Percentiles rank a stretch among this genome's conserved stretches.
These are phyloP conservation scores for Yarrowia bubula DNA, from an alignment of 805 yeast genomes.

Conservation along the genomic window DNA sequence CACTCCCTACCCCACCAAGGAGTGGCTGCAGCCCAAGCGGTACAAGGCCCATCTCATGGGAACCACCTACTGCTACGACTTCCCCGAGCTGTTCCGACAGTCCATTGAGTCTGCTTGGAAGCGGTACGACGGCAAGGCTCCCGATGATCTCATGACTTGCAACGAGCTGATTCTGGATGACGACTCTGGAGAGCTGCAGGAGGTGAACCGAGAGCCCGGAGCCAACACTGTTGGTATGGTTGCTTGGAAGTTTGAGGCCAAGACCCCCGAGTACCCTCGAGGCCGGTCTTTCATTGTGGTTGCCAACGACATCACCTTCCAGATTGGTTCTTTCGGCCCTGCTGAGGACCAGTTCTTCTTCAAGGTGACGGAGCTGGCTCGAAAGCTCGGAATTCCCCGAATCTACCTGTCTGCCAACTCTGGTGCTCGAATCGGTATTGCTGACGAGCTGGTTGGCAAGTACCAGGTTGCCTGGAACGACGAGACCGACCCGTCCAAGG, in stretches of 20 bases:
- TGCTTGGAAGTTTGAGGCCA: constrained; percentile 84
- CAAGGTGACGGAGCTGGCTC: constrained; percentile 87
- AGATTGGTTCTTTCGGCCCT: constrained; percentile 99
- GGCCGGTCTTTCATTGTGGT: constrained; percentile 92
- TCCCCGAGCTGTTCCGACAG: constrained; percentile 98
- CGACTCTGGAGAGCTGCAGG: constrained; percentile 69
- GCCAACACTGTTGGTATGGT: constrained; percentile 97
- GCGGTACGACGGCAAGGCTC: constrained; percentile 45
- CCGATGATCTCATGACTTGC: constrained; percentile 74
- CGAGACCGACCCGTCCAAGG: constrained; percentile 69
- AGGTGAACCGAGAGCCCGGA: constrained; percentile 93
- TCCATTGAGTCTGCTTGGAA: constrained; percentile 86
- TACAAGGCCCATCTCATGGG: constrained; percentile 98
- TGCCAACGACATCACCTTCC: constrained; percentile 96
- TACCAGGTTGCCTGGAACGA: constrained; percentile 93
- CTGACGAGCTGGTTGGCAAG: constrained; percentile 88
- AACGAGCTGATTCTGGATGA: constrained; percentile 86
- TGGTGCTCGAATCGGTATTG: constrained; percentile 98
- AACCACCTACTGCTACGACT: constrained; percentile 95
- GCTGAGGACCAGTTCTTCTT: constrained; percentile 89
- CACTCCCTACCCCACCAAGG: constrained; percentile 96
- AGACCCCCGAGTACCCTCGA: constrained; percentile 95
- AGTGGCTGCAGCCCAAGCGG: constrained; percentile 97
- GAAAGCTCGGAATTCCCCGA: constrained; percentile 90
- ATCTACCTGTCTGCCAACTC: constrained; percentile 96